Evolutionary conservation across 257 asterid species (phyloP).

Genomic region (Ligustrum vulgare): DNA sequence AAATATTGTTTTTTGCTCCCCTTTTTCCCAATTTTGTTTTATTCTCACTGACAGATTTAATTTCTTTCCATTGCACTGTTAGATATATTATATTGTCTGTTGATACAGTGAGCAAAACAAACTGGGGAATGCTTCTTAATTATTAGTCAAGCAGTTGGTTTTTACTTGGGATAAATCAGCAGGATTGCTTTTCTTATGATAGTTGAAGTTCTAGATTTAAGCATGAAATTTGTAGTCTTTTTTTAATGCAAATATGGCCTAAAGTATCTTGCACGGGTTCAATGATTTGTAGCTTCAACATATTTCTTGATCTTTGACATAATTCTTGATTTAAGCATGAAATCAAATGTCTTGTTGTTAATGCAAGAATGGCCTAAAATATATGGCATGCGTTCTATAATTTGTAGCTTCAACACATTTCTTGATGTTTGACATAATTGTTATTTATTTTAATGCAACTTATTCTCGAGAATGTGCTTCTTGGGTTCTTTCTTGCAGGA

Average conservation of each 20-base stretch:
- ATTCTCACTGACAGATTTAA: not conserved
- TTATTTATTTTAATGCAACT: slow-evolving; percentile 3
- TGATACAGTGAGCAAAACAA: not conserved
- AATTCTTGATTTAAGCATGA: too few species aligned
- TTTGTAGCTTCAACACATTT: slow-evolving; percentile 13
- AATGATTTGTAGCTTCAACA: too few species aligned
- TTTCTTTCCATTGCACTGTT: not conserved
- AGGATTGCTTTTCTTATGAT: not conserved
- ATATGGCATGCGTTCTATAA: not conserved
- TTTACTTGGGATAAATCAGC: not conserved
- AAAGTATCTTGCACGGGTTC: too few species aligned
- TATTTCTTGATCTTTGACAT: too few species aligned
- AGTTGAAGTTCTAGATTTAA: not conserved
- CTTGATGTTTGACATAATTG: slow-evolving; percentile 6
- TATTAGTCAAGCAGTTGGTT: not conserved
- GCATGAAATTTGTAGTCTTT: slow-evolving; percentile 2
- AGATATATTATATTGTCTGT: not conserved
- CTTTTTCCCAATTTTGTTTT: too few species aligned
- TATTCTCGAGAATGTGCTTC: slow-evolving; percentile 16
- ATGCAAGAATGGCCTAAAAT: too few species aligned
- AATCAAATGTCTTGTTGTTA: too few species aligned
- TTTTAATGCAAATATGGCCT: not conserved
- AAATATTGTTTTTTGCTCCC: not conserved
- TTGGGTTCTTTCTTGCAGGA: slow-evolving; percentile 48
- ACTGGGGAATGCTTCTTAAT: slow-evolving; percentile 1